Conservation (phyloP, 495 filamentous ascomycete species). For the Penicillium soppii region DNA sequence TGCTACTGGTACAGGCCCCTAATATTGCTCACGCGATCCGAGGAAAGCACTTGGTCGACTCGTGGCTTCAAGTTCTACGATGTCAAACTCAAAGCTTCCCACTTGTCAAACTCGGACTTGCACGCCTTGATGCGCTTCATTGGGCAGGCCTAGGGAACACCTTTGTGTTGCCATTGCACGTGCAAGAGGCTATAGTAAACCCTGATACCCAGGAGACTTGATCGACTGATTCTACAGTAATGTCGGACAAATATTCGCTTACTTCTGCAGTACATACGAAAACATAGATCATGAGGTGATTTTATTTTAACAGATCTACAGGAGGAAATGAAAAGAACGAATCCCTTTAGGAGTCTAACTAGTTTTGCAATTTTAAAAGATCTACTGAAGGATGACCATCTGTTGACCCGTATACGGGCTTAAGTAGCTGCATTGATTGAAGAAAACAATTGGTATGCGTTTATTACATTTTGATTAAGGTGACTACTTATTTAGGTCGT, state of each 20-base stretch:
- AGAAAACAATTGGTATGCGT: too few relatives aligned
- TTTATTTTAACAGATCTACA: not conserved
- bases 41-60: slow-evolving; percentile 32
- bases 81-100: slow-evolving; percentile 31
- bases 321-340: too few relatives aligned
- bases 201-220: not conserved
- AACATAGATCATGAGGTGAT: not conserved
- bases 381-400: too few relatives aligned
- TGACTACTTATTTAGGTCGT: too few relatives aligned
- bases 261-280: not conserved
- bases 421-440: too few relatives aligned
- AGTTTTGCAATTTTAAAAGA: too few relatives aligned
- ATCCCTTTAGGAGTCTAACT: too few relatives aligned
- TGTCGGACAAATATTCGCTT: not conserved
- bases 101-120: slow-evolving; percentile 32
- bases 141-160: slow-evolving; percentile 26
- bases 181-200: slow-evolving; percentile 19
- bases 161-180: slow-evolving; percentile 29
- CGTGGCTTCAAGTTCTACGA: slow-evolving; percentile 31
- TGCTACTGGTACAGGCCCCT: slow-evolving; percentile 37
- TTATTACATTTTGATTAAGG: too few relatives aligned
- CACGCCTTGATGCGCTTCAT: slow-evolving; percentile 31
- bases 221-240: not conserved
- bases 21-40: slow-evolving; percentile 28
- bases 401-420: too few relatives aligned